A percentile compares a stretch with the other conserved stretches of the same genome.
Conservation (phyloP, 148 eudicot genomes). For the Arctostaphylos glauca region DNA sequence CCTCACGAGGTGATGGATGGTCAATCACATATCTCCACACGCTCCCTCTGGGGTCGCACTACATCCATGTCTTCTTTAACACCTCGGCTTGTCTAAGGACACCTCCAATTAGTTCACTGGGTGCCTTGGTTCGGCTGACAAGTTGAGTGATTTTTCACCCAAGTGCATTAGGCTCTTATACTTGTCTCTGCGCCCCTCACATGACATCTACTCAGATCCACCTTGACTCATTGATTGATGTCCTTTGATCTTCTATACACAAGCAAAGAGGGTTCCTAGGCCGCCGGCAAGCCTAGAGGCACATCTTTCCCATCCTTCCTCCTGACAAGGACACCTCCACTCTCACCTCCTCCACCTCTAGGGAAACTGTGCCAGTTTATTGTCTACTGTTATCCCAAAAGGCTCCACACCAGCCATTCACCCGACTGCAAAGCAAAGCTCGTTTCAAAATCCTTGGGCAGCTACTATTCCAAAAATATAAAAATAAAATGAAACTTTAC, state of each 20-base stretch:
- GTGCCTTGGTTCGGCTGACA: not conserved
- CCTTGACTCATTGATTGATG: slow-evolving; percentile 1
- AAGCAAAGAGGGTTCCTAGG: not conserved
- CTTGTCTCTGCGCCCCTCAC: not conserved
- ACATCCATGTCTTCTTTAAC: not conserved
- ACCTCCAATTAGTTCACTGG: not conserved
- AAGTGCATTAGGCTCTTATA: not conserved
- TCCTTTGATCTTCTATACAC: not conserved
- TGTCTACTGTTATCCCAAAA: not conserved
- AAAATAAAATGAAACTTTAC: not conserved
- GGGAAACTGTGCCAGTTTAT: not conserved
- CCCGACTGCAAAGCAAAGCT: not conserved
- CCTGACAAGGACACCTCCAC: not conserved
- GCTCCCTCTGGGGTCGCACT: not conserved
- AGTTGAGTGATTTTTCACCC: not conserved
- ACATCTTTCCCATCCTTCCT: not conserved
- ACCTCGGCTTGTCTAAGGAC: not conserved
- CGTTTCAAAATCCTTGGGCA: not conserved
- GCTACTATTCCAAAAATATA: not conserved
- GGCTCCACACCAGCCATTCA: not conserved
- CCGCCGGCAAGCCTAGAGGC: not conserved
- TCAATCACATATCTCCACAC: not conserved
- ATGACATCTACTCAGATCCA: not conserved
- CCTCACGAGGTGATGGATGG: not conserved
- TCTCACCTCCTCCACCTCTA: not conserved